Evolutionary conservation across 2,329 filamentous ascomycete species (phyloP).

Genomic region (Cordyceps tenuipes): DNA sequence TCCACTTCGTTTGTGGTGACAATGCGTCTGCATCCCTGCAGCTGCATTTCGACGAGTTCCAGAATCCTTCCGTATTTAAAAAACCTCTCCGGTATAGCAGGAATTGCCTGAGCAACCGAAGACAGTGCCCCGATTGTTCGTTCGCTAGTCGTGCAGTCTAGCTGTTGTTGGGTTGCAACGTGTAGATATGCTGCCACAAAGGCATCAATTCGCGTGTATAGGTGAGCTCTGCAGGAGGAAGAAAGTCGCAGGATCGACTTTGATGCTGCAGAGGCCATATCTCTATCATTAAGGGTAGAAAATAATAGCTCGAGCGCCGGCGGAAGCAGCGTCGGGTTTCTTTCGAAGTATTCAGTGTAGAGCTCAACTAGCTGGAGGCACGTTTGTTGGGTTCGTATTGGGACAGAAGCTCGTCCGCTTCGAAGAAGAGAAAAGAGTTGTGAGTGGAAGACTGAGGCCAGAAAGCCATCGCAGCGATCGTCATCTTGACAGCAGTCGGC

Average conservation of each 20-base stretch:
- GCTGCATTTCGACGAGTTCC: constrained; percentile 53
- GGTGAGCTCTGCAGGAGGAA: constrained; percentile 61
- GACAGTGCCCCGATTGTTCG: constrained; percentile 66
- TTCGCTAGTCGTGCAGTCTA: constrained; percentile 64
- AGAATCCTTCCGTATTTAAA: constrained; percentile 50
- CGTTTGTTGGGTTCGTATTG: constrained; percentile 56
- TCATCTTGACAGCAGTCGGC: constrained; percentile 57
- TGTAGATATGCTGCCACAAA: constrained; percentile 65
- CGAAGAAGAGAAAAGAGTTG: constrained; percentile 48
- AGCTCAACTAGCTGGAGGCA: constrained; percentile 62
- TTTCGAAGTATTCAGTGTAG: constrained; percentile 70
- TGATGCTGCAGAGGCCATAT: constrained; percentile 59
- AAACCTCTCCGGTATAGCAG: constrained; percentile 46
- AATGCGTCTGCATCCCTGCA: constrained; percentile 16
- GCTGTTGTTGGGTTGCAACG: constrained; percentile 43
- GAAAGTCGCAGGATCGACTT: constrained; percentile 68
- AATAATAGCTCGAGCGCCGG: constrained; percentile 69
- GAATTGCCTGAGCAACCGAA: constrained; percentile 64
- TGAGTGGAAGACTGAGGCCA: constrained; percentile 54
- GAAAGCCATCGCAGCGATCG: constrained; percentile 46
- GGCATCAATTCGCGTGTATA: constrained; percentile 57
- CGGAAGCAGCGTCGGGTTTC: constrained; percentile 58
- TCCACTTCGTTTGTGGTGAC: neutral
- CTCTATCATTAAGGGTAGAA: constrained; percentile 52
- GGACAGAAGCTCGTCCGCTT: constrained; percentile 43